Evolutionary conservation across 805 yeast genomes (phyloP).

Genomic region (Candida dajiaensis): DNA sequence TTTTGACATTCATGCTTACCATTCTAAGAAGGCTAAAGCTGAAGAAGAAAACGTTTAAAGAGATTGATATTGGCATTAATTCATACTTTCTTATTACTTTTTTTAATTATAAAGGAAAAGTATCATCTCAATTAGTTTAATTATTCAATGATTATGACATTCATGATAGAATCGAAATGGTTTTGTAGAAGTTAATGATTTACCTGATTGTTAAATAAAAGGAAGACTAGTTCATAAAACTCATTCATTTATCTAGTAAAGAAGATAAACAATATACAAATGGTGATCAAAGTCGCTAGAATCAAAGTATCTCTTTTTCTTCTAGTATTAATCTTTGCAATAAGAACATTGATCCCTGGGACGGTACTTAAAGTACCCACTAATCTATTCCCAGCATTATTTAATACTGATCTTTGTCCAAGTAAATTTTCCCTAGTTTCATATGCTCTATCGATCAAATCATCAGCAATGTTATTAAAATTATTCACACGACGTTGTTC

Average conservation of each 20-base stretch:
- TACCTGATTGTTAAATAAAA: too few species aligned
- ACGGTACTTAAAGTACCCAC: constrained; percentile 56
- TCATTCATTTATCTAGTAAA: constrained; percentile 34
- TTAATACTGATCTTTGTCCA: constrained; percentile 61
- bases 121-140: too few species aligned
- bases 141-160: neutral
- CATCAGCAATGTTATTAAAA: constrained; percentile 72
- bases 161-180: too few species aligned
- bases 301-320: constrained; percentile 83
- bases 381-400: constrained; percentile 58
- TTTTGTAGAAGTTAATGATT: too few species aligned
- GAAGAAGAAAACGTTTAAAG: neutral
- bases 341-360: constrained; percentile 77
- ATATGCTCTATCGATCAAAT: constrained; percentile 76
- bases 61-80: too few species aligned
- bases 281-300: constrained; percentile 65
- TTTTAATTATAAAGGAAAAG: too few species aligned
- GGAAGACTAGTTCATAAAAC: neutral
- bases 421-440: constrained; percentile 82
- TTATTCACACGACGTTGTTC: constrained; percentile 71
- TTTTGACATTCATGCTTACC: constrained; percentile 12
- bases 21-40: neutral
- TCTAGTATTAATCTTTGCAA: constrained; percentile 79
- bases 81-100: too few species aligned
- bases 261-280: constrained; percentile 66